These are phyloP conservation scores for Xylariales sp. DNA, from an alignment of 2,329 filamentous ascomycete genomes.

Conservation along the genomic window DNA sequence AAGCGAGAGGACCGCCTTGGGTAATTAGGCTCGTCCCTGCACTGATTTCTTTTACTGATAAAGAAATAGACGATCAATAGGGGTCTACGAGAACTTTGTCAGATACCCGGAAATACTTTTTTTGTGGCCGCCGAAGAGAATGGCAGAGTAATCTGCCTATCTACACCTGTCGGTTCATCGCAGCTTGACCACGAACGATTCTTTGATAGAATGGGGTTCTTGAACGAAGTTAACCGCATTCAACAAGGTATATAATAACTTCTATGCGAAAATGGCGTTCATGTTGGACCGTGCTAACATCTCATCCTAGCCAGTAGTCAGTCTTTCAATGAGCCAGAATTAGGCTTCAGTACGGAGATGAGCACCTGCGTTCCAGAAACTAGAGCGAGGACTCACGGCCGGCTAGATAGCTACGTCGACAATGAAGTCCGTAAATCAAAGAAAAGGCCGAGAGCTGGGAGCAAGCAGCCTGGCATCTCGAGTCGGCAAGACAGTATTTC, in stretches of 20 bases:
- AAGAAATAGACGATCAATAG: constrained; percentile 60
- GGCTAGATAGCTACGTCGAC: constrained; percentile 44
- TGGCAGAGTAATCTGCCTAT: constrained; percentile 55
- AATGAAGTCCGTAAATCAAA: constrained; percentile 50
- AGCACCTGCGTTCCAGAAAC: constrained; percentile 31
- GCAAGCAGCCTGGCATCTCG: constrained; percentile 34
- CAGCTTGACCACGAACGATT: constrained; percentile 55
- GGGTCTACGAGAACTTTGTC: constrained; percentile 63
- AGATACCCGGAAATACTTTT: constrained; percentile 62
- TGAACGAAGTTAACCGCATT: constrained; percentile 53
- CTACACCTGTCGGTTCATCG: constrained; percentile 45
- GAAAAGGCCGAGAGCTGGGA: constrained; percentile 49
- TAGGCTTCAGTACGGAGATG: constrained; percentile 32
- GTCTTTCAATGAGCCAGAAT: constrained; percentile 37
- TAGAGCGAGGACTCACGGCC: constrained; percentile 36
- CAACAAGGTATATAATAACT: constrained; percentile 53
- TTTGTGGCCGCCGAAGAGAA: constrained; percentile 65
- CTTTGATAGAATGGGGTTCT: constrained; percentile 59
- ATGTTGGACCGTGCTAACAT: constrained; percentile 4
- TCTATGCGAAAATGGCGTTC: background rate
- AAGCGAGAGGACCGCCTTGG: constrained; percentile 54
- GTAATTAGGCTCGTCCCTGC: constrained; percentile 45
- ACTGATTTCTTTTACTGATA: constrained; percentile 34
- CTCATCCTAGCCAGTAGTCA: background rate
- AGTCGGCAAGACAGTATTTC: constrained; percentile 56